Conservation (phyloP, 768 basidiomycete genomes). For the Chlorophyllum brunneum region DNA sequence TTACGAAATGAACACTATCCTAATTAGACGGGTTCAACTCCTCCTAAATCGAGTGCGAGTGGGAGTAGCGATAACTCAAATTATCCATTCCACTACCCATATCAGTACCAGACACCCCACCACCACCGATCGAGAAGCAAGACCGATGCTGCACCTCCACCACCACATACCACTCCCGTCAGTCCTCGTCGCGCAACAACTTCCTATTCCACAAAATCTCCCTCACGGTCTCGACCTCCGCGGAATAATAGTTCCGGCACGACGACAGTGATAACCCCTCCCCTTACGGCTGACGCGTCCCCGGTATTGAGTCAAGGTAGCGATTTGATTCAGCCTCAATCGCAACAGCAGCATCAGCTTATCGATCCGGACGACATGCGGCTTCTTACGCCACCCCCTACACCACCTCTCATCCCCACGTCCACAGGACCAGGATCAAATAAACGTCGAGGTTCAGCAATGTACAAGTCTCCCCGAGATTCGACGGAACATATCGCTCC, state of each 20-base stretch:
- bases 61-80: slow-evolving; percentile 11
- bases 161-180: neutral
- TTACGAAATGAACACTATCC: neutral
- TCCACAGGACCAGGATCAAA: neutral
- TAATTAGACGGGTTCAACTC: neutral
- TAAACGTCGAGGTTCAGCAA: neutral
- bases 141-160: slow-evolving; percentile 3
- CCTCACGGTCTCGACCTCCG: neutral
- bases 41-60: slow-evolving; percentile 11
- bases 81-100: slow-evolving; percentile 2
- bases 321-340: too few relatives aligned
- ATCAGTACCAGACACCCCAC: neutral
- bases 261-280: slow-evolving; percentile 13
- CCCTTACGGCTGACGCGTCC: slow-evolving; percentile 14
- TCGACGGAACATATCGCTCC: neutral
- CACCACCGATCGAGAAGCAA: slow-evolving; percentile 9
- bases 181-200: neutral
- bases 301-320: slow-evolving; percentile 10
- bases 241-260: slow-evolving; percentile 2
- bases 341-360: neutral
- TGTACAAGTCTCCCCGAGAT: too few relatives aligned
- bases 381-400: slow-evolving; percentile 15
- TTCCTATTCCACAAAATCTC: neutral
- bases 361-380: slow-evolving; percentile 12
- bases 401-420: slow-evolving; percentile 11